phyloP scores from a whole-genome alignment of 805 yeast genomes.

The Hanseniaspora lachancei region DNA sequence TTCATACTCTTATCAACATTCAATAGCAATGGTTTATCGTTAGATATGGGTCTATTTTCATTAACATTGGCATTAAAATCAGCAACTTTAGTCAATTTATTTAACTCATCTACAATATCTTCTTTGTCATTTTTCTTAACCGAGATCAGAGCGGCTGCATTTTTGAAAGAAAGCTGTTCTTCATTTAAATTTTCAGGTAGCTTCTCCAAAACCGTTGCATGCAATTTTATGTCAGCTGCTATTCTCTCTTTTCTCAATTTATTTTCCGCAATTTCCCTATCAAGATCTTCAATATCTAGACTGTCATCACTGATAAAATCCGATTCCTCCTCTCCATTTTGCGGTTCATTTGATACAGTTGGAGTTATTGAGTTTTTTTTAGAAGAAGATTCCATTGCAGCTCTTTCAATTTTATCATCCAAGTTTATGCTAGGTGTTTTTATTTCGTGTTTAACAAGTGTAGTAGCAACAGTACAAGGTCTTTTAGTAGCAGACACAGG shows the following conservation, averaged over 20 bases:
- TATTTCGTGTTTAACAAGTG: neutral
- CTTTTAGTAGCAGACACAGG: neutral
- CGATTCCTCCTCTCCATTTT: neutral
- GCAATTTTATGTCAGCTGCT: neutral
- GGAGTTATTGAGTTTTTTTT: neutral
- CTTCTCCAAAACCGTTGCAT: neutral
- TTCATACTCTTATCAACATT: constrained; percentile 10
- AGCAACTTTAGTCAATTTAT: neutral
- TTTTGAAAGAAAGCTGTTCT: constrained; percentile 3
- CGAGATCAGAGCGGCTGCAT: constrained; percentile 3
- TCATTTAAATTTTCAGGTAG: neutral
- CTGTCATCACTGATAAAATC: constrained; percentile 10
- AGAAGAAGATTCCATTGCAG: neutral
- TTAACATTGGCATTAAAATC: neutral
- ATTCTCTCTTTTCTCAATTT: constrained; percentile 6
- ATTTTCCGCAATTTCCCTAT: constrained; percentile 10
- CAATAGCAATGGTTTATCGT: neutral
- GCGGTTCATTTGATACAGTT: neutral
- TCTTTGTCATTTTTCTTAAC: neutral
- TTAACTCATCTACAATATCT: neutral
- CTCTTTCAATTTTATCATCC: neutral
- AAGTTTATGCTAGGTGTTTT: neutral
- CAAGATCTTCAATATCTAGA: constrained; percentile 9
- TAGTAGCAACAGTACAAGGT: neutral
- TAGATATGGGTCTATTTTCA: neutral